Evolutionary conservation across 495 filamentous ascomycete species (phyloP).

Genomic region (Stereocaulon alpinum): DNA sequence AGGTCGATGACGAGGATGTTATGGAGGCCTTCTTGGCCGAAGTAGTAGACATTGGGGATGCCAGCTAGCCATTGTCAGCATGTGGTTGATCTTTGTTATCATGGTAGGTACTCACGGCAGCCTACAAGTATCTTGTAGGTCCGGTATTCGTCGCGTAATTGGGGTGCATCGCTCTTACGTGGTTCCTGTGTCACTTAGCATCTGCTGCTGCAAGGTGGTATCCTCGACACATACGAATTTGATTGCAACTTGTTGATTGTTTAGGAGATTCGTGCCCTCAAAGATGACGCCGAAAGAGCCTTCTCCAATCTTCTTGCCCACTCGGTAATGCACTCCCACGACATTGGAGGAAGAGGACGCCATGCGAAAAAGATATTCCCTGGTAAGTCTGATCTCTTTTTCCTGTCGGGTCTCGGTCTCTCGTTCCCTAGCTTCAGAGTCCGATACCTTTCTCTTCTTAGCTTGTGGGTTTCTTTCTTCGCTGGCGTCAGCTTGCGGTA

Average conservation of each 20-base stretch:
- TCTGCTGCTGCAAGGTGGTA: not conserved
- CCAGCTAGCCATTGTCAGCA: constrained; percentile 50
- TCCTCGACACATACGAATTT: constrained; percentile 72
- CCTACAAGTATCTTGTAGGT: constrained; percentile 99
- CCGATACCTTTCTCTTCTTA: not conserved
- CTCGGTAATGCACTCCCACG: constrained; percentile 96
- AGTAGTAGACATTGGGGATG: constrained; percentile 99
- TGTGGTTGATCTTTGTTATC: constrained; percentile 7
- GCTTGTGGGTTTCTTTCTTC: not conserved
- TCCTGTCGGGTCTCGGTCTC: not conserved
- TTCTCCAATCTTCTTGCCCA: constrained; percentile 99
- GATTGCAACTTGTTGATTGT: constrained; percentile 98
- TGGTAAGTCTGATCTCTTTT: not conserved
- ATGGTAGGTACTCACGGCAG: constrained; percentile 72
- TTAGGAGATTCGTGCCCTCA: constrained; percentile 95
- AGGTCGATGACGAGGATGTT: constrained; percentile 99
- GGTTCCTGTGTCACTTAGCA: constrained; percentile 60
- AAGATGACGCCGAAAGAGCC: constrained; percentile 99
- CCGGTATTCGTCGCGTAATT: constrained; percentile 95
- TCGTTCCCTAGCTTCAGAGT: not conserved
- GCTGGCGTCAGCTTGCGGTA: not conserved
- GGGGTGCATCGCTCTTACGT: constrained; percentile 94
- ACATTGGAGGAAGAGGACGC: constrained; percentile 95
- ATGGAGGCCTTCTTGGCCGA: constrained; percentile 96
- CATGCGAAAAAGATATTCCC: constrained; percentile 39